Evolutionary conservation across 106 monocot species (phyloP), one percentile per base, ranked within the genome.

Genomic region (Vanilla planifolia): DNA sequence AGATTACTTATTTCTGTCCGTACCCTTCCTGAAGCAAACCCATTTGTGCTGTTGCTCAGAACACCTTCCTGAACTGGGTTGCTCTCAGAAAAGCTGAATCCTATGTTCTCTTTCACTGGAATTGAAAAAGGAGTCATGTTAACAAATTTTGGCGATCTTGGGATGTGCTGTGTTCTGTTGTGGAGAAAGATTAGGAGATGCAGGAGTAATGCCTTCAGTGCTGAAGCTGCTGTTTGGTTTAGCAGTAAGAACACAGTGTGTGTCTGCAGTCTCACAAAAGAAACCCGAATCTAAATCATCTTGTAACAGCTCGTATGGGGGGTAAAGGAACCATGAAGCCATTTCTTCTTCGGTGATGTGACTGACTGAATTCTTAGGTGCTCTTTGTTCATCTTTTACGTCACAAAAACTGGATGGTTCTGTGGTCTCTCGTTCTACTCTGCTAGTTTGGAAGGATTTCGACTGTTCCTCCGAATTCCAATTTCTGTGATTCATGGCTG

Each of bases 231-330:
- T 48, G 5, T 53, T 53, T 32, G 15, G 8, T 53, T 21, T 8
- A 20, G 20, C 24, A 37, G 10, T 11, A 19, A 9, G 35, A 36
- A 35, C 17, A 1, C 70, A 7, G 26, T 80, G 75, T 16, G 67
- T 9, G 2, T 28, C 63, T 0, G 80, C 66, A 63, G 76, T 64
- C 28, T 71, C 89, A 35, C 41, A 65, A 53, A 89, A 79, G 34
- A 92, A 79, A n/a, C 85, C 84, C 0, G 73, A 66, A 33, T 20
- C 57, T 44, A 89, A 79, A 11, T 85, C 93, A n/a, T 70, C 75
- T 9, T 77, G 80, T 0, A 89, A 48, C n/a, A 79, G 51, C 65
- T 89, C 82, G 14, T 89, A 85, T 1, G 81, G 10, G 15, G 82
- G 33, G 66, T 67, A 85, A 21, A 68, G 81, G 26, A 89, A 75